These are phyloP conservation scores for Annulohypoxylon maeteangense DNA, from an alignment of 495 filamentous ascomycete genomes.

Conservation along the genomic window DNA sequence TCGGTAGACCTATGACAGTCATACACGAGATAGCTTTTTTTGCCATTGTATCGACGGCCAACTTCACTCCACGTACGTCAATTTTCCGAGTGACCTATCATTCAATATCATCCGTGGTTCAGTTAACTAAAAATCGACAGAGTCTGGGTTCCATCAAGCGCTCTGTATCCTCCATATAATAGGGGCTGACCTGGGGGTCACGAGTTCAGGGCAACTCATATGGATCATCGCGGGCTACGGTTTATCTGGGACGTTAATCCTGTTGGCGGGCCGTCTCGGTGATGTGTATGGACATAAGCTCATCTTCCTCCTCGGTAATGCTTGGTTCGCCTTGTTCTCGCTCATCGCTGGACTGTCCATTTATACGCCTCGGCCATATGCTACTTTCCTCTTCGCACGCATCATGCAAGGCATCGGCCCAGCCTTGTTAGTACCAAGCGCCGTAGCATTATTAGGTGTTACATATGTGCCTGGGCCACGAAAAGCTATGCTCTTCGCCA, in stretches of 20 bases:
- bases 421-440: constrained; percentile 71
- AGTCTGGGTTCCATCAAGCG: constrained; percentile 48
- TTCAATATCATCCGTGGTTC: not conserved
- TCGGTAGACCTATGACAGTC: constrained; percentile 43
- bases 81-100: not conserved
- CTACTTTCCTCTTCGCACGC: constrained; percentile 67
- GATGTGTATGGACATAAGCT: constrained; percentile 73
- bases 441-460: constrained; percentile 67
- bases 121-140: constrained; percentile 22
- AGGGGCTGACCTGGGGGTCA: constrained; percentile 55
- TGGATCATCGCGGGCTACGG: constrained; percentile 67
- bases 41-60: constrained; percentile 44
- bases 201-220: constrained; percentile 54
- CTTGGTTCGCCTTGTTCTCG: constrained; percentile 74
- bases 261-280: constrained; percentile 72
- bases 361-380: constrained; percentile 50
- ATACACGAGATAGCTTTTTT: constrained; percentile 47
- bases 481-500: constrained; percentile 72
- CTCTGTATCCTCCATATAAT: constrained; percentile 54
- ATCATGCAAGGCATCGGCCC: constrained; percentile 72
- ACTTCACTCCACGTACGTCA: constrained; percentile 48
- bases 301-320: constrained; percentile 71
- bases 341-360: constrained; percentile 66
- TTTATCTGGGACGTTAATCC: constrained; percentile 77
- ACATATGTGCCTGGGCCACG: constrained; percentile 64